A percentile compares a stretch with the other conserved stretches of the same genome.
These are phyloP conservation scores for Calocybe cyanea DNA, from an alignment of 768 basidiomycete species.

Conservation along the genomic window DNA sequence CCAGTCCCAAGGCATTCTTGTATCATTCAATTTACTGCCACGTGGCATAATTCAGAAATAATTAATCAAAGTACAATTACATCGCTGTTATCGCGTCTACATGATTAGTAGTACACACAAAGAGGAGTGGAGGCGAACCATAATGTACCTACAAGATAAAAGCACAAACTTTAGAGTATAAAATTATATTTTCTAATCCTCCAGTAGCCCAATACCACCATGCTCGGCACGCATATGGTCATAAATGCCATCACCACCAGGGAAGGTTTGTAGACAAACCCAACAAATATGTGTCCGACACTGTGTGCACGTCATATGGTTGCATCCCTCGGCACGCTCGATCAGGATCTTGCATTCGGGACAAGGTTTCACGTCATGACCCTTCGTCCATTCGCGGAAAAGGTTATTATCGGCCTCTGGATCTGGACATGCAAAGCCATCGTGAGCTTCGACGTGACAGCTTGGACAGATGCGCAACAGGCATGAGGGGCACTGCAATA, in stretches of 20 bases:
- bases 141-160: background rate
- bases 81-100: no score
- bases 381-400: slow-evolving; percentile 61
- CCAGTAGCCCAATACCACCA: slow-evolving; percentile 53
- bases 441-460: slow-evolving; percentile 57
- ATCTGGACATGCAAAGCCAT: slow-evolving; percentile 63
- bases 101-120: background rate
- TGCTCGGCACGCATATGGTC: slow-evolving; percentile 69
- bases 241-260: slow-evolving; percentile 67
- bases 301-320: slow-evolving; percentile 76
- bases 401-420: slow-evolving; percentile 49
- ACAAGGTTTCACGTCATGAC: slow-evolving; percentile 69
- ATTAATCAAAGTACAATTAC: no score
- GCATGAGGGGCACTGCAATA: slow-evolving; percentile 70
- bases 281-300: slow-evolving; percentile 81
- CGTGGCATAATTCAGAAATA: no score
- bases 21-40: no score
- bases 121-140: background rate
- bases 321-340: slow-evolving; percentile 72
- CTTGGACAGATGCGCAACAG: slow-evolving; percentile 63
- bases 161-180: background rate
- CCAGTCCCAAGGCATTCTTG: no score
- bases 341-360: slow-evolving; percentile 70
- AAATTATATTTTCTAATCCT: background rate
- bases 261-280: slow-evolving; percentile 73